Evolutionary conservation across 78 protist genomes (phyloP).

Genomic region (Anaeramoeba flamelloides): DNA sequence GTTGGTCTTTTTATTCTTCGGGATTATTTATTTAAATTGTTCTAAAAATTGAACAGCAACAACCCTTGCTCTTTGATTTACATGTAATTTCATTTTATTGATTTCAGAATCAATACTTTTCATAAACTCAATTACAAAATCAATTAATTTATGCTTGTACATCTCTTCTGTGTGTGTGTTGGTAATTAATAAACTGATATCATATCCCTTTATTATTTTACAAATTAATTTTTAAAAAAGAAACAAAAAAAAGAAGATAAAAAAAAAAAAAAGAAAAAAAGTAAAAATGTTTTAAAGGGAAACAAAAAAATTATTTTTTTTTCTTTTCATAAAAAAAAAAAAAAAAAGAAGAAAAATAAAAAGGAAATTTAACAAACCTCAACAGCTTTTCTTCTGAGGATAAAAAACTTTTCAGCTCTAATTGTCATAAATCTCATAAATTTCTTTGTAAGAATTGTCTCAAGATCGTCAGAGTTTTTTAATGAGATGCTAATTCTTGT

Average conservation of each 20-base stretch:
- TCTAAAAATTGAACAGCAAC: conserved; percentile 67
- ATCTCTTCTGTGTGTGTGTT: conserved; percentile 79
- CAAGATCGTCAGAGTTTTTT: conserved; percentile 78
- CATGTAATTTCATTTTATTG: conserved; percentile 60
- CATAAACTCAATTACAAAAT: conserved; percentile 88
- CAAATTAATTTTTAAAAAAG: neutral
- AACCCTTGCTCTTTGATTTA: conserved; percentile 68
- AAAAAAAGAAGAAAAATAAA: too few species aligned
- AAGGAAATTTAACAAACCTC: conserved; percentile 18
- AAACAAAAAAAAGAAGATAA: too few species aligned
- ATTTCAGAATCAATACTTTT: conserved; percentile 87
- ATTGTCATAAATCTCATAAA: conserved; percentile 75
- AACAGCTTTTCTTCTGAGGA: conserved; percentile 78
- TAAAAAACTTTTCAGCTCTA: conserved; percentile 85
- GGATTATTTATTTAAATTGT: conserved; percentile 8
- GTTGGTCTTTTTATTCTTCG: too few species aligned
- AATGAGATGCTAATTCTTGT: conserved; percentile 74
- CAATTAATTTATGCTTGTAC: conserved; percentile 82
- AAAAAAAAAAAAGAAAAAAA: too few species aligned
- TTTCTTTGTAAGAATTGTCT: conserved; percentile 57
- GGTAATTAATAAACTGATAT: conserved; percentile 84
- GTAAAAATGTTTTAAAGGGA: too few species aligned
- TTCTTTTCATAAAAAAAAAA: conserved; percentile 3
- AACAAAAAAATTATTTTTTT: too few species aligned
- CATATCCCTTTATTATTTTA: conserved; percentile 62